Evolutionary conservation across 1,284 basidiomycete genomes (phyloP), one percentile per base, ranked within the genome.

Genomic region (Coniferiporia sulphurascens): DNA sequence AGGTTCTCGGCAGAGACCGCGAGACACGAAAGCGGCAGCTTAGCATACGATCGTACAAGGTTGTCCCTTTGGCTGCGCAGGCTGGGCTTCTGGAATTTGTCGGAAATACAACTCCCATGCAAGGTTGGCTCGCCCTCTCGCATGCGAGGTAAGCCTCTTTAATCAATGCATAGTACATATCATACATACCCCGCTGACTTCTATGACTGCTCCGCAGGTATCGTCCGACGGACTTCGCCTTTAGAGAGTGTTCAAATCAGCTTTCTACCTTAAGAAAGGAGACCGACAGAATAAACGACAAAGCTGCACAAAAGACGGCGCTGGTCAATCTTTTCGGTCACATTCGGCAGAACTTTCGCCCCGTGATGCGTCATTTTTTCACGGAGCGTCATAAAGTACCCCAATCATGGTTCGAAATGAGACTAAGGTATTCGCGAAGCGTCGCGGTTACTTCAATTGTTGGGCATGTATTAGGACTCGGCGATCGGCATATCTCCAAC

Each of bases 21-120:
- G 84, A 89, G 63, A 93, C 95, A 0, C 80, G 81, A 55, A 81
- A 83, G 56, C 85, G 96, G 10, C 76, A 84, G 38, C 78, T 99
- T 32, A 76, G 77, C 48, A 85, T 98, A 62, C 81, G 94, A 41
- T 89, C 85, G 9, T 99, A 98, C 74, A 91, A 86, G 58, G 93
- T 99, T 49, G 78, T 98, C 19, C 94, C 95, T 0, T 79, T 99
- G 1, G 86, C 88, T 7, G 72, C 84, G 7, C 84, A 89, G 69
- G 89, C 89, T 9, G 96, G 97, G 2, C 76, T 99, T 21, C 76
- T 99, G 60, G 93, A 99, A 72, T 99, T 97, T 67, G 96, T 98
- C 3, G 79, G 77, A 15, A 86, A 95, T 63, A 97, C 95, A 0
- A 72, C 71, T 0, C 83, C 90, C 1, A 75, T 98, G 15, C 73